Evolutionary conservation across 306 rosid species (phyloP).

Genomic region (Dryas octopetala): DNA sequence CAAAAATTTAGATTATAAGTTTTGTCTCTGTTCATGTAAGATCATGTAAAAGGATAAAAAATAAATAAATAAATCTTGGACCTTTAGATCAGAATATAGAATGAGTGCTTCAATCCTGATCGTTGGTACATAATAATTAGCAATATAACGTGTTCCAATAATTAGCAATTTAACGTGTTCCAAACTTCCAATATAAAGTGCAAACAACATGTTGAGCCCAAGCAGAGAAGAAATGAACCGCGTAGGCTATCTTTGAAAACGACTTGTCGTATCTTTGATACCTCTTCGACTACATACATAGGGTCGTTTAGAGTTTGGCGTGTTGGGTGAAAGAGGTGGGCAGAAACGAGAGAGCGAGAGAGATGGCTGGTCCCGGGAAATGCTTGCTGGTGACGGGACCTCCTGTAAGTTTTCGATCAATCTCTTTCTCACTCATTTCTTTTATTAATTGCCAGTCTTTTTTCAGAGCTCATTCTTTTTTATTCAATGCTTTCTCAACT

Average conservation of each 20-base stretch:
- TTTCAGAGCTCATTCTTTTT: background rate
- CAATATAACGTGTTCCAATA: too few relatives aligned
- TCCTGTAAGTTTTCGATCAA: constrained; percentile 41
- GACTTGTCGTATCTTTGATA: background rate
- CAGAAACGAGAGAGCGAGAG: background rate
- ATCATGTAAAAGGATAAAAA: too few relatives aligned
- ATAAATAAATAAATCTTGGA: too few relatives aligned
- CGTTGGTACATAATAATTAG: too few relatives aligned
- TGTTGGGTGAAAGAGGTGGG: background rate
- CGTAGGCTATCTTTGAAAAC: background rate
- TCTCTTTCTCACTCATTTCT: background rate
- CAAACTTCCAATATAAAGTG: too few relatives aligned
- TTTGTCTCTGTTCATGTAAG: too few relatives aligned
- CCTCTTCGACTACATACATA: background rate
- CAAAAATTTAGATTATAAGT: too few relatives aligned
- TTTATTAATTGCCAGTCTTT: background rate
- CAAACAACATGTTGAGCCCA: background rate
- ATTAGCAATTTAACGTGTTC: too few relatives aligned
- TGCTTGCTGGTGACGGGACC: constrained; percentile 73
- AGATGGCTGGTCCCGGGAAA: constrained; percentile 51
- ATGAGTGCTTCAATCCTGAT: too few relatives aligned
- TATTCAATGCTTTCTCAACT: background rate
- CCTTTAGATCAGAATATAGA: too few relatives aligned
- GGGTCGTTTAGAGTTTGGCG: background rate
- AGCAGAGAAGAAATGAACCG: background rate